phyloP scores from a whole-genome alignment of 1,284 basidiomycete species.

The Mycosarcoma mackinlayi region DNA sequence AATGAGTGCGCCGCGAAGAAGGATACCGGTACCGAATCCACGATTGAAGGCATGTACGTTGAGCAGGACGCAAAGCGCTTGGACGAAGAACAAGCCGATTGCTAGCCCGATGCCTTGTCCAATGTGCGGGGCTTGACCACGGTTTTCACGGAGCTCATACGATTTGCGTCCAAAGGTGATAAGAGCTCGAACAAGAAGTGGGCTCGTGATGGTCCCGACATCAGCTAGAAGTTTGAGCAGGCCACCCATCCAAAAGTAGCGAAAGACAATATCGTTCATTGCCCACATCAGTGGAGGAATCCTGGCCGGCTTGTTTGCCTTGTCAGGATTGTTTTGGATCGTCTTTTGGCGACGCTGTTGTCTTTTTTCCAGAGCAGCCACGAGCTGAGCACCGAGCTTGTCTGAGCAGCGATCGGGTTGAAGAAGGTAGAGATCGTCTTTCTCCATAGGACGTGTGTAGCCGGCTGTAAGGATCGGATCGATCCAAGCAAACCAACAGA shows the following conservation, averaged over 20 bases:
- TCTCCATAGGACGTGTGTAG: constrained; percentile 43
- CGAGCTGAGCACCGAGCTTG: constrained; percentile 2
- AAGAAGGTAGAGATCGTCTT: constrained; percentile 41
- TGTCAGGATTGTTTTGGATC: not conserved
- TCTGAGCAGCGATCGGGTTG: constrained; percentile 5
- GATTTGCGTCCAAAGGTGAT: constrained; percentile 80
- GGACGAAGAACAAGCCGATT: constrained; percentile 70
- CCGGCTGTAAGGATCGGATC: constrained; percentile 36
- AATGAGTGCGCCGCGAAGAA: constrained; percentile 36
- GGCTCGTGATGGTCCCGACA: constrained; percentile 39
- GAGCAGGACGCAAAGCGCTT: constrained; percentile 36
- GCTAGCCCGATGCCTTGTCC: constrained; percentile 81
- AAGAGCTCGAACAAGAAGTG: constrained; percentile 71
- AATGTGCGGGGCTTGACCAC: constrained; percentile 68
- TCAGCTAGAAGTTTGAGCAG: constrained; percentile 34
- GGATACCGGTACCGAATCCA: constrained; percentile 35
- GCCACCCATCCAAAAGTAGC: constrained; percentile 45
- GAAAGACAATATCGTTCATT: constrained; percentile 41
- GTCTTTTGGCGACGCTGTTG: constrained; percentile 1
- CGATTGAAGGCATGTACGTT: constrained; percentile 49
- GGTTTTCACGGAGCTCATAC: constrained; percentile 71
- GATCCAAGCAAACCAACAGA: constrained; percentile 44
- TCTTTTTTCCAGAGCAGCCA: constrained; percentile 11
- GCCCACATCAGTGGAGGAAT: constrained; percentile 29
- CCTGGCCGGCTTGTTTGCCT: constrained; percentile 24